Evolutionary conservation across 495 filamentous ascomycete genomes (phyloP).

Genomic region (Penicillium flavigenum): DNA sequence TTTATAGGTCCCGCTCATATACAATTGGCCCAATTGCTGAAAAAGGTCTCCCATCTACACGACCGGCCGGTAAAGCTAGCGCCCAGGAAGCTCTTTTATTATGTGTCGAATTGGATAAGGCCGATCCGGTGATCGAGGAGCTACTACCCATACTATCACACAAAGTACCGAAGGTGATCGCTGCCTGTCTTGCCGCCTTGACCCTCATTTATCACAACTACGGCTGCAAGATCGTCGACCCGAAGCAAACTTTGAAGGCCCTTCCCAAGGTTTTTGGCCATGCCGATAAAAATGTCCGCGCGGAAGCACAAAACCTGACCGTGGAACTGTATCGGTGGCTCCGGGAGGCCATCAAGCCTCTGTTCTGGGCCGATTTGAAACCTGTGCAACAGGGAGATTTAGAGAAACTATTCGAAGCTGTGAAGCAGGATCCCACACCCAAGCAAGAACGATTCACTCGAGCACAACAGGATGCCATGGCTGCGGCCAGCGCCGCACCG

Average conservation of each 20-base stretch:
- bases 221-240: conserved; percentile 94
- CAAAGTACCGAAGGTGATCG: conserved; percentile 93
- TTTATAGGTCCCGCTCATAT: conserved; percentile 64
- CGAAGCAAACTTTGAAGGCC: conserved; percentile 88
- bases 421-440: conserved; percentile 82
- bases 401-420: conserved; percentile 88
- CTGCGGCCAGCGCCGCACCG: conserved; percentile 59
- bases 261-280: conserved; percentile 92
- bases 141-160: conserved; percentile 80
- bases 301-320: conserved; percentile 85
- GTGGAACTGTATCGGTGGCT: conserved; percentile 98
- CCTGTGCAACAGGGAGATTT: conserved; percentile 92
- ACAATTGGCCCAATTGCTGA: conserved; percentile 80
- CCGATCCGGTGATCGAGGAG: conserved; percentile 86
- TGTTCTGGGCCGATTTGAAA: conserved; percentile 96
- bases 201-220: conserved; percentile 86
- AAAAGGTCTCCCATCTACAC: conserved; percentile 84
- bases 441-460: conserved; percentile 89
- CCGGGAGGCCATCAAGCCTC: conserved; percentile 94
- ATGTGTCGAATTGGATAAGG: conserved; percentile 84
- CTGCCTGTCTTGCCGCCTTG: conserved; percentile 75
- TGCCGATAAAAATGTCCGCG: conserved; percentile 97
- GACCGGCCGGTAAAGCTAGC: conserved; percentile 83
- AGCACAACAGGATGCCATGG: conserved; percentile 82
- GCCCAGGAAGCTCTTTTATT: conserved; percentile 84